Conservation (phyloP, 805 yeast genomes). For the Lipomyces spencermartinsiae region DNA sequence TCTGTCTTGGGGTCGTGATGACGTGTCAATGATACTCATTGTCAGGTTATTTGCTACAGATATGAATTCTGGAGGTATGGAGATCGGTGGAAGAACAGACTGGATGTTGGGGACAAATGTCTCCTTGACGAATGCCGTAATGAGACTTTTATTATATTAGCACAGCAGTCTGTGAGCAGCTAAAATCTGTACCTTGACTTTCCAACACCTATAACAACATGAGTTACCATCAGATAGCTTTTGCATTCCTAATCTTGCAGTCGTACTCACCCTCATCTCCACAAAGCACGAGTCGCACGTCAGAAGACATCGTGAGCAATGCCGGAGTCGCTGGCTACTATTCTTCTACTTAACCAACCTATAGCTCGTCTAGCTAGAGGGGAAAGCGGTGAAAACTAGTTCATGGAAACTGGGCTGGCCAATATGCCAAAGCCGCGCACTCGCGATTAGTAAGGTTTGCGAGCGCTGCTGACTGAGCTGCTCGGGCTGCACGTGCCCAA, state of each 20-base stretch:
- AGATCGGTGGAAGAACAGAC: slow-evolving; percentile 79
- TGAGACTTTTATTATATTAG: slow-evolving; percentile 53
- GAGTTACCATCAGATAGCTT: not conserved
- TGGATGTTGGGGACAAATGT: slow-evolving; percentile 74
- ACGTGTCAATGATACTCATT: slow-evolving; percentile 80
- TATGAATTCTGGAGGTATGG: slow-evolving; percentile 76
- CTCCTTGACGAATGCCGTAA: slow-evolving; percentile 82
- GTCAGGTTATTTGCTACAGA: slow-evolving; percentile 64
- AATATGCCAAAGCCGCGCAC: not conserved
- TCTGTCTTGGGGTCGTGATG: slow-evolving; percentile 63
- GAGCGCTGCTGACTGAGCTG: not conserved
- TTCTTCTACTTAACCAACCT: not conserved
- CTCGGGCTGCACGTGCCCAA: no score
- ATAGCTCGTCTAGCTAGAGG: not conserved
- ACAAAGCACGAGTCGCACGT: slow-evolving; percentile 81
- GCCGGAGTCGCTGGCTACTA: not conserved
- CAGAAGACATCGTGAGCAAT: slow-evolving; percentile 31
- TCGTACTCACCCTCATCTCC: slow-evolving; percentile 65
- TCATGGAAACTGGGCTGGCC: not conserved
- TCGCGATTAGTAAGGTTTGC: not conserved
- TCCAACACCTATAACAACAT: slow-evolving; percentile 36
- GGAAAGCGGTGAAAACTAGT: not conserved
- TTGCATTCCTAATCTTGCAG: not conserved
- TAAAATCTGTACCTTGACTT: slow-evolving; percentile 35
- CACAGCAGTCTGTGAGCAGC: not conserved